Base-by-base conservation (phyloP, 2,329 filamentous ascomycete genomes). In the Colletotrichum trifolii region DNA sequence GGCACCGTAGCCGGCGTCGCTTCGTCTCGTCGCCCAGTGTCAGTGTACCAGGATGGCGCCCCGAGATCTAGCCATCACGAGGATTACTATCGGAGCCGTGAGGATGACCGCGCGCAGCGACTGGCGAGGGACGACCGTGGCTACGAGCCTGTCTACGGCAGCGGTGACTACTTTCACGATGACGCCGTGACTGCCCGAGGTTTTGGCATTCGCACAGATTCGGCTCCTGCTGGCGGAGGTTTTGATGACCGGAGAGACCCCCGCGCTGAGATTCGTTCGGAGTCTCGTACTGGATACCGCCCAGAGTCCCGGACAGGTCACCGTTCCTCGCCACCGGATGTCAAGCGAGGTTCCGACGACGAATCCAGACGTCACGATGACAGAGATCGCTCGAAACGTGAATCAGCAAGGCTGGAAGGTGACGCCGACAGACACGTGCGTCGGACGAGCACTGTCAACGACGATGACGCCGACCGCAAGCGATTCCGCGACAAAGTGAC, bases 1-100 rank as follows among this genome's bases (percentile, higher is more conserved):
- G 50, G 25, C 6, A 47, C 60, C 7, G 71, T 64, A 57, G 71
- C 70, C 33, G 78, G 75, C 8, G 33, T 59, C 15, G 13, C 63
- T n/a, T 43, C 62, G 11, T 62, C 63, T 39, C 77, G 79, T 36
- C 79, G 83, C 8, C 85, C 81, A 49, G 78, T 85, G 3, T 86
- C 85, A 1, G 75, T 87, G 11, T 84, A 85, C 57, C 83, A 87
- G 67, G 86, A 89, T 45, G 73, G 77, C 0, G 74, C 78, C 13
- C 75, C 79, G 7, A 78, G 81, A 8, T 75, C 78, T 13, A 73
- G 75, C 8, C 81, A 83, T 54, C 75, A 79, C 8, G 83, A 86
- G 45, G 82, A 86, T 4, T 79, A 79, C 59, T 81, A 85, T 68
- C 81, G 82, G 34, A 76, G 76, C 33, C 81, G 80, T 34, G 83